phyloP scores from a whole-genome alignment of 78 protist genomes.

The Protostelium mycophagum region DNA sequence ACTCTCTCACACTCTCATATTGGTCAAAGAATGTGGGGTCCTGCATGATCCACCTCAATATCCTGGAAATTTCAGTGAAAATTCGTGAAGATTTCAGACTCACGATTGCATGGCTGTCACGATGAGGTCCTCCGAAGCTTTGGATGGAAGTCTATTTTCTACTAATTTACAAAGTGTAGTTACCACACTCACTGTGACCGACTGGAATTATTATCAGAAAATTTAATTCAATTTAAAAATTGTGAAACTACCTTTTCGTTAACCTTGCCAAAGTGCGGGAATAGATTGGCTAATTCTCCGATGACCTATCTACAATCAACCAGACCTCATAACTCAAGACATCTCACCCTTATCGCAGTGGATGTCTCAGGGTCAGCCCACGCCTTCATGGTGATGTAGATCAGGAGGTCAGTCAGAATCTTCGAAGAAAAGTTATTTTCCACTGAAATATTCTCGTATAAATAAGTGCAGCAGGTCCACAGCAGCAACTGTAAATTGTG shows the following conservation, averaged over 20 bases:
- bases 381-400: not conserved
- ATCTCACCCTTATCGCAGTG: not conserved
- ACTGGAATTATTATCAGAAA: not conserved
- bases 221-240: too few relatives aligned
- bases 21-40: too few relatives aligned
- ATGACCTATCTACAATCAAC: not conserved
- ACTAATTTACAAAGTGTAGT: not conserved
- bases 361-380: not conserved
- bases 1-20: too few relatives aligned
- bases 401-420: not conserved
- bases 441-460: not conserved
- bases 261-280: not conserved
- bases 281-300: not conserved
- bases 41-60: too few relatives aligned
- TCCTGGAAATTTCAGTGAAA: too few relatives aligned
- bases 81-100: too few relatives aligned
- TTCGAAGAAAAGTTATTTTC: not conserved
- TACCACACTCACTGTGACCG: not conserved
- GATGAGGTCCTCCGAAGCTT: not conserved
- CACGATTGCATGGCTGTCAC: not conserved
- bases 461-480: not conserved
- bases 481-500: not conserved
- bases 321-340: not conserved
- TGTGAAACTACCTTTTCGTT: not conserved
- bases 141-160: not conserved